Evolutionary conservation across 805 yeast genomes (phyloP).

Genomic region (Yamadazyma sp.): DNA sequence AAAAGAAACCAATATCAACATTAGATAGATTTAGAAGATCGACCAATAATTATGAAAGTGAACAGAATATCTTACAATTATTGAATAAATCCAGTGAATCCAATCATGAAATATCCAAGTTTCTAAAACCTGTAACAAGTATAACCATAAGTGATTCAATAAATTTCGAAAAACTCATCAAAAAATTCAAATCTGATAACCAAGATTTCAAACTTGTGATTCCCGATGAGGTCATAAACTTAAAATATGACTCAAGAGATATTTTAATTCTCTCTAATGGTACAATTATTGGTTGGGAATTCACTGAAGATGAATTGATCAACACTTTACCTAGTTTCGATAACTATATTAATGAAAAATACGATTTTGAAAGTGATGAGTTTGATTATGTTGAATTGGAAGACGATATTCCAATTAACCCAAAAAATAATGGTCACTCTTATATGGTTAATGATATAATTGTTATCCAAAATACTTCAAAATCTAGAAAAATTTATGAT

Average conservation of each 20-base stretch:
- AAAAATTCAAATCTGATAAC: conserved; percentile 37
- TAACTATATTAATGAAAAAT: conserved; percentile 40
- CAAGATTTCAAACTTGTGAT: conserved; percentile 30
- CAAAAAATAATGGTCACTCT: conserved; percentile 26
- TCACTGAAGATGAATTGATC: conserved; percentile 52
- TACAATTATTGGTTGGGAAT: conserved; percentile 80
- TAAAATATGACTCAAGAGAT: conserved; percentile 43
- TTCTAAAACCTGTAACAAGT: conserved; percentile 53
- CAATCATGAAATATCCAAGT: conserved; percentile 8
- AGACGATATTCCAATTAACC: conserved; percentile 17
- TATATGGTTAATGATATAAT: conserved; percentile 68
- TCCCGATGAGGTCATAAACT: conserved; percentile 66
- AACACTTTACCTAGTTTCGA: conserved; percentile 52
- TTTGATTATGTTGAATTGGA: conserved; percentile 67
- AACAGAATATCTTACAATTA: conserved; percentile 21
- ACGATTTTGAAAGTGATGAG: conserved; percentile 72
- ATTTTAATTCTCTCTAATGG: conserved; percentile 74
- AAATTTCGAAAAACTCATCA: conserved; percentile 49
- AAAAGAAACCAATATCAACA: conserved; percentile 22
- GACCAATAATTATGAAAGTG: conserved; percentile 22
- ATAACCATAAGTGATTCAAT: conserved; percentile 72
- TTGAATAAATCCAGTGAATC: conserved; percentile 19
- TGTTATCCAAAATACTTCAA: conserved; percentile 51
- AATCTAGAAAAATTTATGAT: conserved; percentile 53
- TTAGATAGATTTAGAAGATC: conserved; percentile 28